phyloP scores from a whole-genome alignment of 805 yeast species.

The Candida qinlingensis region DNA sequence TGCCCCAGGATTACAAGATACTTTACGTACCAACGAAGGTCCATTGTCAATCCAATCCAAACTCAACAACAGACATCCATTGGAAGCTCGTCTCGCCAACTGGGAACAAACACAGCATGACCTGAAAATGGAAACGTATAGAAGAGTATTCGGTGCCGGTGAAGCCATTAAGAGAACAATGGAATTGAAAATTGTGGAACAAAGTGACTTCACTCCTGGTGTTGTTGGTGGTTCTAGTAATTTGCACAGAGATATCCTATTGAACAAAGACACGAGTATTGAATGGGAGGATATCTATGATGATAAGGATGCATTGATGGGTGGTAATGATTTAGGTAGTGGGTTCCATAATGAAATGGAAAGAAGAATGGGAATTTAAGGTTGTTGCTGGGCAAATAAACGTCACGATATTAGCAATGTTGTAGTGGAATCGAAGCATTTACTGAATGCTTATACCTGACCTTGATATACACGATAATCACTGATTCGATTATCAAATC shows the following conservation, averaged over 20 bases:
- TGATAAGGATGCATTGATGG: constrained; percentile 28
- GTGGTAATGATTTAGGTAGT: constrained; percentile 28
- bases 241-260: constrained; percentile 70
- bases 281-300: constrained; percentile 94
- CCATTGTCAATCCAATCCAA: constrained; percentile 48
- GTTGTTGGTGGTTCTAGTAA: constrained; percentile 49
- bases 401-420: too few species aligned
- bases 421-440: not conserved
- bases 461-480: too few species aligned
- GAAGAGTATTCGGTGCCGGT: constrained; percentile 85
- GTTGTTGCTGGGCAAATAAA: too few species aligned
- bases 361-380: constrained; percentile 32
- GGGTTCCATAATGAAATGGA: constrained; percentile 70
- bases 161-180: constrained; percentile 89
- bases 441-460: too few species aligned
- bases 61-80: constrained; percentile 77
- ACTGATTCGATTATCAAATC: too few species aligned
- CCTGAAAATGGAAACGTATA: constrained; percentile 67
- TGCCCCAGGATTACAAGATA: constrained; percentile 67
- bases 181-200: constrained; percentile 73
- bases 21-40: constrained; percentile 60
- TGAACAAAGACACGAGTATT: constrained; percentile 67
- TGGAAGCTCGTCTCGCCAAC: constrained; percentile 64
- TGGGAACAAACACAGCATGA: constrained; percentile 80
- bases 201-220: constrained; percentile 62